phyloP scores from a whole-genome alignment of 805 yeast genomes.

The Ogataea ramenticola region DNA sequence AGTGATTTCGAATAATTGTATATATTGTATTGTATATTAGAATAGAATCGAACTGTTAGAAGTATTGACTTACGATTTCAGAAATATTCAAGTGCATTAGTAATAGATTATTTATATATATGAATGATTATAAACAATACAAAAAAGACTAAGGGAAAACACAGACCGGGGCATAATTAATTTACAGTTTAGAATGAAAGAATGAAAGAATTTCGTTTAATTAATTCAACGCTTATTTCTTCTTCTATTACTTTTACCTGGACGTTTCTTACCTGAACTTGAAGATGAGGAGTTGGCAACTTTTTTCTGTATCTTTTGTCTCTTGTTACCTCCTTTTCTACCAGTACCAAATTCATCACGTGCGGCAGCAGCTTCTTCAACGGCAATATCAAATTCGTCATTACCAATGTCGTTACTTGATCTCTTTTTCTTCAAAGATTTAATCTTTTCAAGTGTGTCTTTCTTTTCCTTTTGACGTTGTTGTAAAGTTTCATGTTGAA shows the following conservation, averaged over 20 bases:
- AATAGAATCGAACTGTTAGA: too few relatives aligned
- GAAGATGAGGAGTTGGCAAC: slow-evolving; percentile 36
- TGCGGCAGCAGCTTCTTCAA: slow-evolving; percentile 80
- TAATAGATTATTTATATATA: not conserved
- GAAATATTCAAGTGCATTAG: too few relatives aligned
- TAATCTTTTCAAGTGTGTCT: slow-evolving; percentile 84
- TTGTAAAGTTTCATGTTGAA: slow-evolving; percentile 87
- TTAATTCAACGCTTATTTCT: slow-evolving; percentile 18
- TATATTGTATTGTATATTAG: too few relatives aligned
- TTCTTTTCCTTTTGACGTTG: slow-evolving; percentile 90
- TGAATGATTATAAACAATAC: not conserved
- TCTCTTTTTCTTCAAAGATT: slow-evolving; percentile 85
- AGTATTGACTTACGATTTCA: too few relatives aligned
- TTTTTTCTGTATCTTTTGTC: slow-evolving; percentile 61
- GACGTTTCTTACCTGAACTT: slow-evolving; percentile 33
- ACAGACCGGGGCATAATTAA: not conserved
- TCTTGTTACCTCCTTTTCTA: slow-evolving; percentile 63
- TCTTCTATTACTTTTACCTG: slow-evolving; percentile 48
- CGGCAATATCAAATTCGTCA: slow-evolving; percentile 82
- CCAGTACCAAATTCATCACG: slow-evolving; percentile 35
- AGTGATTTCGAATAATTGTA: too few relatives aligned
- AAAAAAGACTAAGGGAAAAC: not conserved
- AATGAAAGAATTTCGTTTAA: too few relatives aligned
- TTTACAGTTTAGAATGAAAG: too few relatives aligned
- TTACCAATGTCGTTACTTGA: slow-evolving; percentile 62